Base-by-base conservation (phyloP, 148 eudicot genomes). In the Amaranthus palmeri region DNA sequence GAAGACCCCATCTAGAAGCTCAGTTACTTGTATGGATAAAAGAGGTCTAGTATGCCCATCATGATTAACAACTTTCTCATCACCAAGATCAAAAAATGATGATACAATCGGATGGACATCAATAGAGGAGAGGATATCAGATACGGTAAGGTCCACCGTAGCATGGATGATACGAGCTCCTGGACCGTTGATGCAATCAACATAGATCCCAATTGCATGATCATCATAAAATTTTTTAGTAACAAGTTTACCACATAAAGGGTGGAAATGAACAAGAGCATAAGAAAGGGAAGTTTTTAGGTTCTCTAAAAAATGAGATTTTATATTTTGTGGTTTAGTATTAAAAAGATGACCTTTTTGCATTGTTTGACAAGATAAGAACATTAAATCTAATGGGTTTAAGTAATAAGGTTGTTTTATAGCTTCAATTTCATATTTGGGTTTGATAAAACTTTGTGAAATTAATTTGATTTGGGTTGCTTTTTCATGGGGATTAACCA, bases 1-100 rank as follows among this genome's bases (percentile, higher is more conserved):
- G 78, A 87, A 90, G 12, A 90, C 65, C 2, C 86, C 92, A 68
- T 88, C 91, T 4, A 56, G 58, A 4, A 90, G 81, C 66, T 86
- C 89, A 1, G 92, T 90, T 5, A 88, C 84, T 70, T 88, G 92
- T 2, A 88, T 75, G 3, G 86, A 82, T 4, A 84, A 18, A 12
- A 88, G 49, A 0, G 96, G 83, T 6, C 63, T 72, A 36, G 59
- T 73, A 69, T 86, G 87, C 9, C 92, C 88, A 7, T 77, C 86
- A 58, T 80, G 76, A 74, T 83, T 83, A 0, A 89, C 76, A 4
- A 52, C 43, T 8, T 40, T 12, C 6, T 80, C 75, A 0, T 71
- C 79, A 0, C 75, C 79, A 3, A 70, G 66, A 3, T 76, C 70
- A 47, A 86, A 87, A 47, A 83, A 86, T 0, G 54, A 68, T 6